A percentile compares a stretch with the other conserved stretches of the same genome.
These are phyloP conservation scores for Alternaria longipes DNA, from an alignment of 2,329 filamentous ascomycete species.

Conservation along the genomic window DNA sequence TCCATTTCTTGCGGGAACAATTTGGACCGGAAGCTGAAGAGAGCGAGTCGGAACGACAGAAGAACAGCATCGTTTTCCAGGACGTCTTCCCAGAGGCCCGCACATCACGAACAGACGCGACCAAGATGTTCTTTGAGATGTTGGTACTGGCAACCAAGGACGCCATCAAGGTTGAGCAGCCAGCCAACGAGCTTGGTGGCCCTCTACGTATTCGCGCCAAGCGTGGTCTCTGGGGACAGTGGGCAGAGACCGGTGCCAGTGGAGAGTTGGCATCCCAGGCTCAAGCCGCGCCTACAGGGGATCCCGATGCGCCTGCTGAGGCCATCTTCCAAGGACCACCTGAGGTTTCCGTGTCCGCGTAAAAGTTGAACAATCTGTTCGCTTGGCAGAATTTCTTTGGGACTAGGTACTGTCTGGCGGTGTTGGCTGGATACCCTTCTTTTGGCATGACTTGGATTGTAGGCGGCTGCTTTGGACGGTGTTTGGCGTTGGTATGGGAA, in stretches of 20 bases:
- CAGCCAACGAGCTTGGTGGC: conserved; percentile 73
- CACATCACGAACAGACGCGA: conserved; percentile 88
- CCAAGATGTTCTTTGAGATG: conserved; percentile 99
- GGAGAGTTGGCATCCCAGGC: conserved; percentile 37
- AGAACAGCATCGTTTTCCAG: conserved; percentile 84
- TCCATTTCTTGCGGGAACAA: conserved; percentile 89
- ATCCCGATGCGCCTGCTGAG: conserved; percentile 30
- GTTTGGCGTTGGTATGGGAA: conserved; percentile 28
- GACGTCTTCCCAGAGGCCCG: conserved; percentile 83
- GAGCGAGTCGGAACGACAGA: conserved; percentile 74
- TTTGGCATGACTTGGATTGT: conserved; percentile 29
- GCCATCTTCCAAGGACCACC: conserved; percentile 30
- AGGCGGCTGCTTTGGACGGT: conserved; percentile 19
- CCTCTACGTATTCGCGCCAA: conserved; percentile 88
- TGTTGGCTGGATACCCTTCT: conserved; percentile 48
- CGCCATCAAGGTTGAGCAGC: conserved; percentile 95
- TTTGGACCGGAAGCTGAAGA: conserved; percentile 79
- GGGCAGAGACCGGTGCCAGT: conserved; percentile 74
- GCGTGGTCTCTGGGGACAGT: conserved; percentile 94
- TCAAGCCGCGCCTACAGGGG: conserved; percentile 29
- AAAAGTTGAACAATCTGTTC: conserved; percentile 24
- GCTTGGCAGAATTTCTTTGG: conserved; percentile 15
- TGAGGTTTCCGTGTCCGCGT: conserved; percentile 35
- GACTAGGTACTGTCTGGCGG: conserved; percentile 32
- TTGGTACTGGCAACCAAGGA: conserved; percentile 97